These are phyloP conservation scores for Fusarium liriodendri DNA, from an alignment of 2,329 filamentous ascomycete genomes.

Conservation along the genomic window DNA sequence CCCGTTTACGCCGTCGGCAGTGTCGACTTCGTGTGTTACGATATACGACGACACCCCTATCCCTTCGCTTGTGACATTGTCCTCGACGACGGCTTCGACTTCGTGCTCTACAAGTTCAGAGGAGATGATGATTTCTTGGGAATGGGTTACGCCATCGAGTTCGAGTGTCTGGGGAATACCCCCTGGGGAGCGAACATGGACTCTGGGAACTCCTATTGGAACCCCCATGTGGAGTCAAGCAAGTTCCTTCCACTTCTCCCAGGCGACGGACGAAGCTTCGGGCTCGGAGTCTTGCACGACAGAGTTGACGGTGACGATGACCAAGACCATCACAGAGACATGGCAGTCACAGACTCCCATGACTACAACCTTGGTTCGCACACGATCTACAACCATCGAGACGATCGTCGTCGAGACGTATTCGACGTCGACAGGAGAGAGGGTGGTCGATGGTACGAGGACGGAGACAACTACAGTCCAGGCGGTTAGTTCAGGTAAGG, in stretches of 20 bases:
- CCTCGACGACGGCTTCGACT: conserved; percentile 1
- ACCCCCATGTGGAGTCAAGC: neutral
- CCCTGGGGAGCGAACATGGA: neutral
- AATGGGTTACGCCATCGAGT: conserved; percentile 12
- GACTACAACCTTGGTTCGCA: conserved; percentile 32
- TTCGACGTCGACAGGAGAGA: conserved; percentile 42
- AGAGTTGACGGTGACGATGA: conserved; percentile 42
- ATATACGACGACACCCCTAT: conserved; percentile 17
- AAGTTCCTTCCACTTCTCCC: neutral
- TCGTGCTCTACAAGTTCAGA: conserved; percentile 12
- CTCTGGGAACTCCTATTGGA: neutral
- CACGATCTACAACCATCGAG: conserved; percentile 35
- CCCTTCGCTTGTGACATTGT: neutral
- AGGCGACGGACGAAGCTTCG: neutral
- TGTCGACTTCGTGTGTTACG: conserved; percentile 36
- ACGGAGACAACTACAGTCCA: conserved; percentile 37
- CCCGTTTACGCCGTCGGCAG: conserved; percentile 7
- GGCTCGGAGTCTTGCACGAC: conserved; percentile 36
- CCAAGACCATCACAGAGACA: conserved; percentile 40
- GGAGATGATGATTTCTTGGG: conserved; percentile 6
- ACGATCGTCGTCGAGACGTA: conserved; percentile 41
- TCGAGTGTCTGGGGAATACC: conserved; percentile 12
- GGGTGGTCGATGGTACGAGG: conserved; percentile 27
- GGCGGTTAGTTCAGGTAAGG: conserved; percentile 28
- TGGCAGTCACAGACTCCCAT: conserved; percentile 34